These are phyloP conservation scores for Phenoliferia sp. DNA, from an alignment of 1,284 basidiomycete species.

Conservation along the genomic window DNA sequence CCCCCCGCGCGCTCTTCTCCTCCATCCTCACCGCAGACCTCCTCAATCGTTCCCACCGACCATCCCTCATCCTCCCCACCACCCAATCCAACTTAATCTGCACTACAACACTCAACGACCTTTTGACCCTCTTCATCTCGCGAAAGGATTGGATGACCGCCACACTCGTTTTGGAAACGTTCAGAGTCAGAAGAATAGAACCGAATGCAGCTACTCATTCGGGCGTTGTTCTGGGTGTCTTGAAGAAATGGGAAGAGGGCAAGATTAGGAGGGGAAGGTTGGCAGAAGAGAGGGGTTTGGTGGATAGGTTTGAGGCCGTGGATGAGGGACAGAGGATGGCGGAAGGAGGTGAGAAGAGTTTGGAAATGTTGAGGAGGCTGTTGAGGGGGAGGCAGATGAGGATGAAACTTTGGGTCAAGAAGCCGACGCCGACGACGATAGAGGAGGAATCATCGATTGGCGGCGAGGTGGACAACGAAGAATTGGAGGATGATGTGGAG, in stretches of 20 bases:
- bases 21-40: not conserved
- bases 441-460: no score
- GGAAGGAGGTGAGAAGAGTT: not conserved
- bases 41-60: not conserved
- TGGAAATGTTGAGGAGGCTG: slow-evolving; percentile 12
- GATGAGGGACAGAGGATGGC: not conserved
- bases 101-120: not conserved
- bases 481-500: not conserved
- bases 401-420: slow-evolving; percentile 9
- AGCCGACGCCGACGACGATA: no score
- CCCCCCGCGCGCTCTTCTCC: slow-evolving; percentile 8
- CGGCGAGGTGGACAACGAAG: not conserved
- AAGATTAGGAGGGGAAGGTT: not conserved
- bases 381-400: slow-evolving; percentile 18
- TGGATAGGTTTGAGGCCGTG: not conserved
- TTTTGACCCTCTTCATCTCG: not conserved
- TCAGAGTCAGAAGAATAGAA: slow-evolving; percentile 17
- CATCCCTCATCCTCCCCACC: slow-evolving; percentile 1
- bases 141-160: slow-evolving; percentile 15
- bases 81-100: not conserved
- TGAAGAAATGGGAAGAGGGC: slow-evolving; percentile 23
- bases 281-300: not conserved
- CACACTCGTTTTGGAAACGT: slow-evolving; percentile 24
- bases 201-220: slow-evolving; percentile 23
- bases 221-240: slow-evolving; percentile 25